A percentile compares a stretch with the other conserved stretches of the same genome.
Conservation (phyloP, 495 filamentous ascomycete species). For the Xylaria bambusicola region DNA sequence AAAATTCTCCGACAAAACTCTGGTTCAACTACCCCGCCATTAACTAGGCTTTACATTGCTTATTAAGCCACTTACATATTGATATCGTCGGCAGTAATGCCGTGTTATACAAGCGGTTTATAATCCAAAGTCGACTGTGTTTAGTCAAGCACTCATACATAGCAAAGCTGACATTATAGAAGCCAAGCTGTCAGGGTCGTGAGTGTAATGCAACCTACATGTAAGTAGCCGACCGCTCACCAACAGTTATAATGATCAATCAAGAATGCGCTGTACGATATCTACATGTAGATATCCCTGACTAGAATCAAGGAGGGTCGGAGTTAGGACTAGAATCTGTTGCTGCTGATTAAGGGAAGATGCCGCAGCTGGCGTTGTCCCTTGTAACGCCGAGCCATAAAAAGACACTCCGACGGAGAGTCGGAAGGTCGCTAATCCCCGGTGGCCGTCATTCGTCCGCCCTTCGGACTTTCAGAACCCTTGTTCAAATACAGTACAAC, state of each 20-base stretch:
- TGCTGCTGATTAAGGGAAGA: no score
- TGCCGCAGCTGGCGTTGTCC: no score
- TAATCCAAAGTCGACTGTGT: no score
- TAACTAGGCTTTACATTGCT: not conserved
- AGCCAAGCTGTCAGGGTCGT: no score
- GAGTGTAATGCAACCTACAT: not conserved
- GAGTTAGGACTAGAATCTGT: not conserved
- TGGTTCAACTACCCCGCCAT: not conserved
- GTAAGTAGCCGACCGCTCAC: no score
- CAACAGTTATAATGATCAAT: no score
- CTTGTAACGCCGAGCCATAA: not conserved
- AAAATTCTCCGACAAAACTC: not conserved
- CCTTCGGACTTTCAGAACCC: not conserved
- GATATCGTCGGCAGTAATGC: not conserved
- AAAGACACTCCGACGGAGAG: conserved; percentile 7
- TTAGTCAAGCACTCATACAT: no score
- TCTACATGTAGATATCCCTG: no score
- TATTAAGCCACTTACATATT: not conserved
- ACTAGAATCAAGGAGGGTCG: not conserved
- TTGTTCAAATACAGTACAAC: not conserved
- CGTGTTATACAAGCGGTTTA: no score
- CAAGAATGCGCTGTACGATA: no score
- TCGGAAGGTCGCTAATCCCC: conserved; percentile 14
- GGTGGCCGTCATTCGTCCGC: conserved; percentile 4
- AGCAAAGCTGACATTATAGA: no score